Conservation (phyloP, 495 filamentous ascomycete species). For the Glarea lozoyensis region DNA sequence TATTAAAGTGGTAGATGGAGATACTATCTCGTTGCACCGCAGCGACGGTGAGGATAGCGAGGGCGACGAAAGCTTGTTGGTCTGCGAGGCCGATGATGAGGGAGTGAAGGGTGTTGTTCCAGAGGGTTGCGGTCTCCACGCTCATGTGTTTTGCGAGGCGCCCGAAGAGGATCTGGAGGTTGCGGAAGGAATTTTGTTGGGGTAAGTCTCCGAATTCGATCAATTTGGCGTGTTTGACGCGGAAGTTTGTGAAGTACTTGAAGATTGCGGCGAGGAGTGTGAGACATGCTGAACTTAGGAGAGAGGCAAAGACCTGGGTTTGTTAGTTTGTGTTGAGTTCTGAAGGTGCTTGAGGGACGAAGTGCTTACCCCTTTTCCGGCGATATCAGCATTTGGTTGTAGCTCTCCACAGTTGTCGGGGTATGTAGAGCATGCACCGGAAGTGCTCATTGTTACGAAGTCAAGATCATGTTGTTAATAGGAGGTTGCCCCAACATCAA, state of each 20-base stretch:
- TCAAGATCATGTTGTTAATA: too few relatives aligned
- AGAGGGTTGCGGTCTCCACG: too few relatives aligned
- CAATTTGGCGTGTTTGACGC: too few relatives aligned
- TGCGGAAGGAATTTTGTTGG: neutral
- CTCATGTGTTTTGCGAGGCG: too few relatives aligned
- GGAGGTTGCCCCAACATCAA: too few relatives aligned
- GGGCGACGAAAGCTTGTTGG: neutral
- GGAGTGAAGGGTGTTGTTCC: neutral
- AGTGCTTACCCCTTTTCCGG: neutral
- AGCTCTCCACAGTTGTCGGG: neutral
- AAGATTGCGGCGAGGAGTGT: neutral
- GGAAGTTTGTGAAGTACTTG: too few relatives aligned
- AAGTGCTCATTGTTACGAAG: too few relatives aligned
- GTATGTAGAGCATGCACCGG: too few relatives aligned
- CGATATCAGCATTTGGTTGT: neutral
- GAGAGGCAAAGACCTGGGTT: neutral
- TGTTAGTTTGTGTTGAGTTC: neutral
- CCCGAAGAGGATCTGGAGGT: neutral
- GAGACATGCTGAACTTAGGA: neutral
- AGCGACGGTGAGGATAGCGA: neutral
- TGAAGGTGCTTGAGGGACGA: neutral
- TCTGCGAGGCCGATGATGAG: neutral
- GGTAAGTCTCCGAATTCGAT: too few relatives aligned
- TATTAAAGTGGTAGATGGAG: neutral
- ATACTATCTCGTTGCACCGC: neutral